These are phyloP conservation scores for Rhytidhysteron rufulum DNA, from an alignment of 2,329 filamentous ascomycete genomes.

Conservation along the genomic window DNA sequence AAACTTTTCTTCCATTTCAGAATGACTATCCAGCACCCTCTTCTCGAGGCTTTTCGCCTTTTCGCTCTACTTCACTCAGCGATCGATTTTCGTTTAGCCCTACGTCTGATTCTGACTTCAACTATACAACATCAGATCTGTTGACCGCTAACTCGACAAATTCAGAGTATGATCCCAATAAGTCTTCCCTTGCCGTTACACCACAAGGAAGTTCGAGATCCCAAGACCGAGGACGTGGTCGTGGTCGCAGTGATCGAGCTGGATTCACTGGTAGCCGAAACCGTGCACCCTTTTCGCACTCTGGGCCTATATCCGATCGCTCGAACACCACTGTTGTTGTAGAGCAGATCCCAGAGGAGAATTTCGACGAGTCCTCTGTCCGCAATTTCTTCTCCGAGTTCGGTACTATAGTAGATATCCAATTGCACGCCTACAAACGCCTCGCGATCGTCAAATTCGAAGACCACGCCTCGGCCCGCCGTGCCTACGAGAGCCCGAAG, in stretches of 20 bases:
- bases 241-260: conserved; percentile 32
- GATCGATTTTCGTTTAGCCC: background rate
- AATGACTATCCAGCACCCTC: too few species aligned
- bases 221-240: conserved; percentile 38
- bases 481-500: conserved; percentile 72
- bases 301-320: conserved; percentile 60
- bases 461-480: conserved; percentile 61
- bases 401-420: conserved; percentile 61
- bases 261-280: conserved; percentile 29
- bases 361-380: conserved; percentile 62
- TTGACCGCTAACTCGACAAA: conserved; percentile 11
- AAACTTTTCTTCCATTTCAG: too few species aligned
- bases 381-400: conserved; percentile 69
- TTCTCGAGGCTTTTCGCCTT: too few species aligned
- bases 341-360: conserved; percentile 71
- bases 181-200: conserved; percentile 41
- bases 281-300: conserved; percentile 58
- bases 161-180: conserved; percentile 58
- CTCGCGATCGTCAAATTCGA: conserved; percentile 68
- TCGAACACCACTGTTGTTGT: conserved; percentile 68
- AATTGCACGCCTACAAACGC: conserved; percentile 63
- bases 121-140: too few species aligned
- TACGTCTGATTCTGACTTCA: too few species aligned
- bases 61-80: conserved; percentile 25
- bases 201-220: conserved; percentile 30